A percentile compares a stretch with the other conserved stretches of the same genome.
Evolutionary conservation across 139 green algal genomes (phyloP).

Genomic region (Picochlorum costavermella): DNA sequence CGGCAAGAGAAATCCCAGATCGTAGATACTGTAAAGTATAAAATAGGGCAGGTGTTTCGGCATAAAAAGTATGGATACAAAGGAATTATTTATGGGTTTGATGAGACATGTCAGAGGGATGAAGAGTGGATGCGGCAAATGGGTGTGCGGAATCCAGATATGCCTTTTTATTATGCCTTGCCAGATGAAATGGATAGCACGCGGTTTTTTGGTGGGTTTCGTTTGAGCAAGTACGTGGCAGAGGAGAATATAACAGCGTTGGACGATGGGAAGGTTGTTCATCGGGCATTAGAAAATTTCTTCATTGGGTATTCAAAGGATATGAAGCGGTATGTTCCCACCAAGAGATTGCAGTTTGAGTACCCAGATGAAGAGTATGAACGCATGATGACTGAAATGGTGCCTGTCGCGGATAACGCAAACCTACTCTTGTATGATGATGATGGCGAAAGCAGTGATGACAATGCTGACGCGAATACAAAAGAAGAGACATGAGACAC

Average conservation of each 20-base stretch:
- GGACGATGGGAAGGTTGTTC: slow-evolving; percentile 6
- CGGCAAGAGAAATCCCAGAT: slow-evolving; percentile 5
- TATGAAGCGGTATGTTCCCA: slow-evolving; percentile 22
- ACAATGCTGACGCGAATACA: neutral
- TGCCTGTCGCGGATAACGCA: slow-evolving; percentile 8
- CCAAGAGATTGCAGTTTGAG: slow-evolving; percentile 17
- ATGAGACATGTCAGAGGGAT: slow-evolving; percentile 19
- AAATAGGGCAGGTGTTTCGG: slow-evolving; percentile 20
- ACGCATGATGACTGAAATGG: neutral
- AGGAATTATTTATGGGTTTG: slow-evolving; percentile 23
- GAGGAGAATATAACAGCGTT: slow-evolving; percentile 31
- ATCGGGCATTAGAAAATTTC: slow-evolving; percentile 19
- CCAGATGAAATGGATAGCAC: slow-evolving; percentile 22
- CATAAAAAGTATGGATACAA: slow-evolving; percentile 27
- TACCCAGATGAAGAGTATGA: slow-evolving; percentile 16
- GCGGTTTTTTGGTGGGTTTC: slow-evolving; percentile 21
- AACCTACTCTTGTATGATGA: slow-evolving; percentile 16
- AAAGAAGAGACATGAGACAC: neutral
- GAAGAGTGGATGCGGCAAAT: slow-evolving; percentile 15
- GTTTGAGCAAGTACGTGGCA: slow-evolving; percentile 23
- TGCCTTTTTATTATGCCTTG: slow-evolving; percentile 20
- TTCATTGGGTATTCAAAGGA: slow-evolving; percentile 16
- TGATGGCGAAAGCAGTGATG: neutral
- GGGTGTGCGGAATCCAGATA: slow-evolving; percentile 4
- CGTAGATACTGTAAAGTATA: slow-evolving; percentile 7